Evolutionary conservation across 73 alveolate genomes (phyloP).

Genomic region (Blepharisma japonicum): DNA sequence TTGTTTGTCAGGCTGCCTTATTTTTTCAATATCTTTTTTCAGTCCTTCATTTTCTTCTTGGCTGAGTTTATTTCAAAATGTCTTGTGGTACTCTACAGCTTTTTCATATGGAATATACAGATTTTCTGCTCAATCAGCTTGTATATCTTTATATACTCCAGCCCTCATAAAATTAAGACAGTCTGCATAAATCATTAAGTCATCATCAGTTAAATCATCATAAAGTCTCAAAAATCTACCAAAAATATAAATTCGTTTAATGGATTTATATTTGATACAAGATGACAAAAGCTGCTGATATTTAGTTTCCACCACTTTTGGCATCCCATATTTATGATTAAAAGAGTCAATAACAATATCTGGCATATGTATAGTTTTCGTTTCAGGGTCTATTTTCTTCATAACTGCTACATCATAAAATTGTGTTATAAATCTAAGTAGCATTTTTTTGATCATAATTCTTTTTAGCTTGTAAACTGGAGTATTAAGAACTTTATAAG

Average conservation of each 20-base stretch:
- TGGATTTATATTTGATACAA: slow-evolving; percentile 16
- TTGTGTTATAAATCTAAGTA: not conserved
- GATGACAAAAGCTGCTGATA: not conserved
- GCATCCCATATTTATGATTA: slow-evolving; percentile 20
- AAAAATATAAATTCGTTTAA: slow-evolving; percentile 7
- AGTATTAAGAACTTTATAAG: slow-evolving; percentile 5
- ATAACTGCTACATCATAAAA: not conserved
- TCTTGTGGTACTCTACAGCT: not conserved
- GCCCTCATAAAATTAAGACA: not conserved
- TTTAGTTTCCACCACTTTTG: slow-evolving; percentile 21
- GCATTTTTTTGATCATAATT: not conserved
- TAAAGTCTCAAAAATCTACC: slow-evolving; percentile 6
- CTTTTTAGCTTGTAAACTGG: not conserved
- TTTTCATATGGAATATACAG: not conserved
- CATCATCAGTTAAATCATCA: not conserved
- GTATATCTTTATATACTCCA: not conserved
- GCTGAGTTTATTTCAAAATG: not conserved
- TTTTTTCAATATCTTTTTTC: not conserved
- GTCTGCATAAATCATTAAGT: not conserved
- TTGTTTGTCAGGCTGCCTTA: slow-evolving; percentile 1
- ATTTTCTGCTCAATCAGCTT: not conserved
- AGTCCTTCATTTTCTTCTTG: not conserved
- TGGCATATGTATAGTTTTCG: not conserved
- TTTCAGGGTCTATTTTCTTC: not conserved
- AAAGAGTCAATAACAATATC: not conserved